These are phyloP conservation scores for Ophiostoma sp. DNA, from an alignment of 2,329 filamentous ascomycete species.

Conservation along the genomic window DNA sequence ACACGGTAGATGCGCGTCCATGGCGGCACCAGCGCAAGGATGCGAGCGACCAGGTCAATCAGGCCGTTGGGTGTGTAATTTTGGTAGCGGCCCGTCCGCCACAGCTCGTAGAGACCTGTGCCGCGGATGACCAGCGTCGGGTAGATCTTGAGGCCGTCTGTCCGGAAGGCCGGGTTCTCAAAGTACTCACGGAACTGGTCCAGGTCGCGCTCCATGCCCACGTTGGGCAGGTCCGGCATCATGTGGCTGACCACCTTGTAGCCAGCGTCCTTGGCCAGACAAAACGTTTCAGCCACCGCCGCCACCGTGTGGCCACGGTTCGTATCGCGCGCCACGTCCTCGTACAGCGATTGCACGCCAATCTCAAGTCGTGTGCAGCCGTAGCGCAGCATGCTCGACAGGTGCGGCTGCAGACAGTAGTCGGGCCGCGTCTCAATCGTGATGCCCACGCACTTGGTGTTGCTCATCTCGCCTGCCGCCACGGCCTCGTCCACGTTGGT, in stretches of 20 bases:
- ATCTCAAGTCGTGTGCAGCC: slow-evolving; percentile 93
- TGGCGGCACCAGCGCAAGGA: slow-evolving; percentile 87
- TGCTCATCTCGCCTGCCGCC: slow-evolving; percentile 91
- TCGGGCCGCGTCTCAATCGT: slow-evolving; percentile 97
- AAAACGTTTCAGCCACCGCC: slow-evolving; percentile 94
- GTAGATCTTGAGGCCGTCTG: slow-evolving; percentile 96
- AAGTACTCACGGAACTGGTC: slow-evolving; percentile 98
- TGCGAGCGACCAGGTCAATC: slow-evolving; percentile 94
- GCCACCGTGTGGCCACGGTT: slow-evolving; percentile 96
- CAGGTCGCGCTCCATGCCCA: slow-evolving; percentile 96
- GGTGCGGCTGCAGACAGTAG: slow-evolving; percentile 93
- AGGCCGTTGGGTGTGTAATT: slow-evolving; percentile 98
- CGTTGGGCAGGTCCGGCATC: slow-evolving; percentile 98
- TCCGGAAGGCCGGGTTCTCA: slow-evolving; percentile 91
- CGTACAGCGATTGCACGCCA: slow-evolving; percentile 94
- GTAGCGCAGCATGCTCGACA: slow-evolving; percentile 96
- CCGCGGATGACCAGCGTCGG: slow-evolving; percentile 96
- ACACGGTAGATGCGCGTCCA: slow-evolving; percentile 99
- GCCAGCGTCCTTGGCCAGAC: slow-evolving; percentile 93
- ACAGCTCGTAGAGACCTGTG: slow-evolving; percentile 93
- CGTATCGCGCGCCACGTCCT: slow-evolving; percentile 96
- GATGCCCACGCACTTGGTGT: slow-evolving; percentile 94
- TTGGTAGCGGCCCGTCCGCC: slow-evolving; percentile 95
- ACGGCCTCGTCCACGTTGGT: slow-evolving; percentile 95
- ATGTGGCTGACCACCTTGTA: slow-evolving; percentile 99